A percentile compares a stretch with the other conserved stretches of the same genome.
These are phyloP conservation scores for Podospora conica DNA, from an alignment of 495 filamentous ascomycete species.

Conservation along the genomic window DNA sequence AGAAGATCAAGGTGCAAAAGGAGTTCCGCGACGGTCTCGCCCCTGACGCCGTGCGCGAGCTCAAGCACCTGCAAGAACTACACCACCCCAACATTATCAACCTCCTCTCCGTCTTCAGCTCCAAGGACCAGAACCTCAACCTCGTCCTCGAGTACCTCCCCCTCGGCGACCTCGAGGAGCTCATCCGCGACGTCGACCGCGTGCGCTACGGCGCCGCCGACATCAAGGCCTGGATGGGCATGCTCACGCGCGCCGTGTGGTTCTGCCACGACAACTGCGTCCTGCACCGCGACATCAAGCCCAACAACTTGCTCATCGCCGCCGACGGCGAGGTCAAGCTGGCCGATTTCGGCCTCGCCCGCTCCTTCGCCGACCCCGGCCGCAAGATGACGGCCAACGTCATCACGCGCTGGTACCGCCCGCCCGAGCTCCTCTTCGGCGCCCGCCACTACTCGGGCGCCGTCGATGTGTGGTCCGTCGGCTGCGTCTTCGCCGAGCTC, in stretches of 20 bases:
- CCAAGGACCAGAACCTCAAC: conserved; percentile 86
- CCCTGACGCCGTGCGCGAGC: conserved; percentile 90
- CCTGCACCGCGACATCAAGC: conserved; percentile 97
- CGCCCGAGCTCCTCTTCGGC: conserved; percentile 87
- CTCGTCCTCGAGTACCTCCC: conserved; percentile 91
- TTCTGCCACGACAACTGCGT: conserved; percentile 95
- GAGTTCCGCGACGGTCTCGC: conserved; percentile 78
- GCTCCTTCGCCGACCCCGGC: conserved; percentile 83
- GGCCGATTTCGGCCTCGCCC: conserved; percentile 93
- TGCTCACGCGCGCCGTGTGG: conserved; percentile 88
- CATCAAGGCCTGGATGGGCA: conserved; percentile 97
- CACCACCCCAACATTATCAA: conserved; percentile 92
- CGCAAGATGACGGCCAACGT: conserved; percentile 86
- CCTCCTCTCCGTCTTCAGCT: conserved; percentile 83
- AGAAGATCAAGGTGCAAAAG: conserved; percentile 93
- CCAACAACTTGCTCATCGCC: conserved; percentile 93
- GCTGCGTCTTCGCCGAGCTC: conserved; percentile 87
- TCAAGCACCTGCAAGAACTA: conserved; percentile 92
- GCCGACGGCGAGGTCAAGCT: conserved; percentile 89
- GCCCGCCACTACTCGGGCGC: conserved; percentile 82
- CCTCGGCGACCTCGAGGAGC: conserved; percentile 82
- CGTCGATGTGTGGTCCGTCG: conserved; percentile 95
- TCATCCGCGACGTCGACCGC: conserved; percentile 73
- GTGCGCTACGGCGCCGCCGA: conserved; percentile 67
- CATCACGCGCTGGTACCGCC: conserved; percentile 95